Base-by-base conservation (phyloP, 805 yeast genomes). In the Lipomyces sp. region DNA sequence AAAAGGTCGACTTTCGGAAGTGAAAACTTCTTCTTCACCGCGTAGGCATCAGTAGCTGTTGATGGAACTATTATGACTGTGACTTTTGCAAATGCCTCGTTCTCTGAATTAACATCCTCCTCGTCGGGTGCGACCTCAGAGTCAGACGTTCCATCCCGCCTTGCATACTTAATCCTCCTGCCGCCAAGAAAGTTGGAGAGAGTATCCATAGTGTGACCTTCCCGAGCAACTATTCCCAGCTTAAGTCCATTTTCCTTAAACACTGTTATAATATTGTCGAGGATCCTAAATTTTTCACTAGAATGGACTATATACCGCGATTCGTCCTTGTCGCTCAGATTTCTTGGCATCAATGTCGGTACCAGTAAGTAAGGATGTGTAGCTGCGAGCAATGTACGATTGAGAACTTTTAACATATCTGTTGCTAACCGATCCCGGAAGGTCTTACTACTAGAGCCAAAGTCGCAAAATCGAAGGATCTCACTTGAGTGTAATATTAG, bases 401-500 rank as follows among this genome's bases (percentile, higher is more conserved):
- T 77, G 66, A 90, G 84, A 77, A 96, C 85, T 6, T 90, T 88
- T 66, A 86, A 84, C 76, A 94, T 81, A 0, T 96, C 87, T 73
- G 90, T 90, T n/a, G 87, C 80, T 48, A 90, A 84, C 57, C 83
- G 83, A 59, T 85, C 86, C 11, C 68, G 55, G 3, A 62, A 55
- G 57, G 76, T 72, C n/a, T 75, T 67, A 7, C 80, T 77, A 53
- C 77, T 80, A 63, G 80, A 79, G 42, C 80, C 77, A 0, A 82
- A 78, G 75, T 92, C 96, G 74, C 90, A 92, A 76, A 89, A 93
- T 77, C 92, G 88, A 72, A 94, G 80, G 65, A 94, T 92, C 75
- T 93, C 98, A 42, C 94, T 86, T 75, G 93, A 94, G 77, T 94
- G 98, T 53, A 92, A 80, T 1, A 97, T 90, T 11, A 94, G 90